Base-by-base conservation (phyloP, 176 grass and related monocot species). In the Avena insularis region DNA sequence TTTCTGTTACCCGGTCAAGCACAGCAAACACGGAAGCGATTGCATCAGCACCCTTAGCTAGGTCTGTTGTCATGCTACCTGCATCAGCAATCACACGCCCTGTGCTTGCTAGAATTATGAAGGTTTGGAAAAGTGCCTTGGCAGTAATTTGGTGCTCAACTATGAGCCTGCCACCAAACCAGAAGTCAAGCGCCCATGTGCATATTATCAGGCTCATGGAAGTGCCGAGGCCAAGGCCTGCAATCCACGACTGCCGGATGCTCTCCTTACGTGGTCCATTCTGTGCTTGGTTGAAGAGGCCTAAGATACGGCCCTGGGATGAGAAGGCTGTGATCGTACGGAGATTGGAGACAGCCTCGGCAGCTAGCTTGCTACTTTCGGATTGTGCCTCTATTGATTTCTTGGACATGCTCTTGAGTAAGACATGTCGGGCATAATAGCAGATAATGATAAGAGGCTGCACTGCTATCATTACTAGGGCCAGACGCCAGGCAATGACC, bases 281-380 rank as follows among this genome's bases (percentile, higher is more conserved):
- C 33, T 98, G 96, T 83, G 92, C 92, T 51, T 86, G 78, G 3
- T 91, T 55, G 56, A 98, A 98, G 67, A 98, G 90, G 75, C 65
- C 67, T 72, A 98, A 73, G 85, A 98, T 95, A 67, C 90, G 90
- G 38, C 89, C 82, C 76, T 98, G 96, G 4, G 96, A 98, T 79
- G 96, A 98, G 88, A 98, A 98, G 87, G 96, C 96, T 0, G 96
- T 98, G 83, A 95, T 88, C 6, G 93, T 95, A 19, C 93, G 93
- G 12, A 96, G 92, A 72, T 98, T 98, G 35, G 90, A 93, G 43
- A 98, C 96, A 15, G 96, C 96, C 71, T 98, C 96, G 57, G 96
- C 96, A 23, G 90, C 93, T 67, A 98, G 86, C 80, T 96, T 96
- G 78, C 96, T 94, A 84, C 90, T 96, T 70, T 95, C 90, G 4